A percentile compares a stretch with the other conserved stretches of the same genome.
Evolutionary conservation across 2,329 filamentous ascomycete genomes (phyloP).

Genomic region (Alternaria rosae): DNA sequence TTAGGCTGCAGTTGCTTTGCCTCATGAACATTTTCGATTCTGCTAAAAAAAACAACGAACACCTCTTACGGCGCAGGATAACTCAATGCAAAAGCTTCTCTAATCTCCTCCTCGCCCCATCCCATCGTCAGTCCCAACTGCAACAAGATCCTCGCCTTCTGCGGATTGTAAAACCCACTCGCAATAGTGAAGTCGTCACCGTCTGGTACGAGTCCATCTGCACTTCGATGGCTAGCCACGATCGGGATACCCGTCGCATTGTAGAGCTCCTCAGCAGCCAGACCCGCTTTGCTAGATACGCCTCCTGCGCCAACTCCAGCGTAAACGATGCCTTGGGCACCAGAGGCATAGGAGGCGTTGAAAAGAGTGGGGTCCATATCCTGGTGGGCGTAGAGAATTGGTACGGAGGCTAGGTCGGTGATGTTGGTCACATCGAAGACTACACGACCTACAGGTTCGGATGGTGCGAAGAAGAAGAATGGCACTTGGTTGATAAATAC

Average conservation of each 20-base stretch:
- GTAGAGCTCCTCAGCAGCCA: constrained; percentile 55
- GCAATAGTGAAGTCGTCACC: constrained; percentile 49
- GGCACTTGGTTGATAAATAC: constrained; percentile 65
- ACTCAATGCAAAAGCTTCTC: constrained; percentile 42
- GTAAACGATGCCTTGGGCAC: constrained; percentile 63
- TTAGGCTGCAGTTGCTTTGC: not conserved
- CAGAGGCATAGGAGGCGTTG: constrained; percentile 57
- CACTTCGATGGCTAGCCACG: constrained; percentile 60
- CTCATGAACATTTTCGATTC: not conserved
- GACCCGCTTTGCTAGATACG: constrained; percentile 38
- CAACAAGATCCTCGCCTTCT: constrained; percentile 63
- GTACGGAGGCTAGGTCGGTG: constrained; percentile 63
- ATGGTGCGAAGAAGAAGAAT: constrained; percentile 66
- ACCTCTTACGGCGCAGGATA: constrained; percentile 31
- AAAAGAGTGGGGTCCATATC: constrained; percentile 60
- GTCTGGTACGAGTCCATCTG: constrained; percentile 61
- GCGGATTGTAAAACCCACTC: constrained; percentile 63
- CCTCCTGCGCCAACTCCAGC: constrained; percentile 65
- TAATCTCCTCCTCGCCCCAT: constrained; percentile 55
- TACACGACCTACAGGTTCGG: constrained; percentile 54
- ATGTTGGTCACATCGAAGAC: constrained; percentile 50
- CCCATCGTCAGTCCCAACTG: constrained; percentile 46
- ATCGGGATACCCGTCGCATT: constrained; percentile 58
- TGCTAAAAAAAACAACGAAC: not conserved
- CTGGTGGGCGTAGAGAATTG: constrained; percentile 65